A percentile compares a stretch with the other conserved stretches of the same genome.
Conservation (phyloP, 2,329 filamentous ascomycete species). For the Talaromyces islandicus region DNA sequence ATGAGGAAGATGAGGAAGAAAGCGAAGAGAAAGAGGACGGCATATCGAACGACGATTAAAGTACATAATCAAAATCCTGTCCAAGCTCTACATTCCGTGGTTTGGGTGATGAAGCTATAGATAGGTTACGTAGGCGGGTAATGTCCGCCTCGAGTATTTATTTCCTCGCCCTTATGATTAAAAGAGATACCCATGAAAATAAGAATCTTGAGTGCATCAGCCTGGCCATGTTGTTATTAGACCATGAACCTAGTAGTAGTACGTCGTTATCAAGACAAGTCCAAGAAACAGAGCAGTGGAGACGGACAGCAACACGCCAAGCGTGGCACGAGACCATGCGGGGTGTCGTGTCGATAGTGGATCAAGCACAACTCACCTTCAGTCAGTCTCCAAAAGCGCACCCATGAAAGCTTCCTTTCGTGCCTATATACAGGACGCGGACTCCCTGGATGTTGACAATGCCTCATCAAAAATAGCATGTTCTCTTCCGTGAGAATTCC, state of each 20-base stretch:
- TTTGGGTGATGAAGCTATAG: not conserved
- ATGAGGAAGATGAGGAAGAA: slow-evolving; percentile 8
- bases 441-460: not conserved
- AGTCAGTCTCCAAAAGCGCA: not conserved
- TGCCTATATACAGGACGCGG: not conserved
- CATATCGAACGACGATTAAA: not conserved
- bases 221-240: not conserved
- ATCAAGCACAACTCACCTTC: not conserved
- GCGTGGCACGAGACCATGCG: not conserved
- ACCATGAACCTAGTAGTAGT: too few species aligned
- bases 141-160: not conserved
- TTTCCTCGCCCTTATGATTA: not conserved
- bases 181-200: not conserved
- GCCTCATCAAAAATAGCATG: not conserved
- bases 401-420: not conserved
- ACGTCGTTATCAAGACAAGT: not conserved
- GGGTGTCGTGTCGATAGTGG: not conserved
- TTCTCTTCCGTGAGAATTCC: slow-evolving; percentile 7
- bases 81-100: not conserved
- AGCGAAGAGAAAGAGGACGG: not conserved
- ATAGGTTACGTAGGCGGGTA: not conserved
- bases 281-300: not conserved
- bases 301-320: not conserved
- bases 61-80: not conserved
- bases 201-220: not conserved